Evolutionary conservation across 139 green algal genomes (phyloP).

Genomic region (Chlamydomonas applanata): DNA sequence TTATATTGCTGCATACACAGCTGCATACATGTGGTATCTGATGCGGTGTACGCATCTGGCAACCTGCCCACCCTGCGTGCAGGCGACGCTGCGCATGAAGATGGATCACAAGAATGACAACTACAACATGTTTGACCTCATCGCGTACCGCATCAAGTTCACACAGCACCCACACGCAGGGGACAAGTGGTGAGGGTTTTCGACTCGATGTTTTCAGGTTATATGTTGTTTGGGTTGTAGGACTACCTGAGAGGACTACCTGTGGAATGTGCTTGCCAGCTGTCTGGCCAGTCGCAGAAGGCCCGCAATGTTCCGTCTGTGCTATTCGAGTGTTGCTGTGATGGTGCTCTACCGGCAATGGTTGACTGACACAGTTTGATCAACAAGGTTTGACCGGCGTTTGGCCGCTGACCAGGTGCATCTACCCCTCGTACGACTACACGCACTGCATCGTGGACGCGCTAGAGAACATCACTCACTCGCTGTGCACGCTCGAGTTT

Average conservation of each 20-base stretch:
- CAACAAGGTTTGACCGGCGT: too few species aligned
- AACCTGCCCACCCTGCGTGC: background rate
- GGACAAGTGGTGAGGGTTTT: conserved; percentile 46
- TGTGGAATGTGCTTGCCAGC: too few species aligned
- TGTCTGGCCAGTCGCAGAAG: too few species aligned
- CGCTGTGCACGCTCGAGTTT: conserved; percentile 99
- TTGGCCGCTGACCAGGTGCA: conserved; percentile 91
- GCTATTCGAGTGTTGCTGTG: too few species aligned
- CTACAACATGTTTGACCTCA: conserved; percentile 97
- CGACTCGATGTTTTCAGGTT: too few species aligned
- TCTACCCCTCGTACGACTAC: conserved; percentile 99
- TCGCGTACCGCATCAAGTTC: conserved; percentile 97
- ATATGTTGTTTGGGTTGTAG: too few species aligned
- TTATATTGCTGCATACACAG: background rate
- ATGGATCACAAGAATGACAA: conserved; percentile 92
- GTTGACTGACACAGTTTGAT: too few species aligned
- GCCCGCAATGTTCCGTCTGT: too few species aligned
- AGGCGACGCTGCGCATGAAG: conserved; percentile 85
- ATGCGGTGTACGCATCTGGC: too few species aligned
- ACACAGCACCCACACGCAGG: conserved; percentile 83
- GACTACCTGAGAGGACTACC: too few species aligned
- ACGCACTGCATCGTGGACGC: conserved; percentile 97
- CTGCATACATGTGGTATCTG: background rate
- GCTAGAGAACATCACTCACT: conserved; percentile 99
- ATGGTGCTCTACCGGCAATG: too few species aligned